A percentile compares a stretch with the other conserved stretches of the same genome.
Evolutionary conservation across 768 basidiomycete species (phyloP).

Genomic region (Phanerodontia chrysosporium): DNA sequence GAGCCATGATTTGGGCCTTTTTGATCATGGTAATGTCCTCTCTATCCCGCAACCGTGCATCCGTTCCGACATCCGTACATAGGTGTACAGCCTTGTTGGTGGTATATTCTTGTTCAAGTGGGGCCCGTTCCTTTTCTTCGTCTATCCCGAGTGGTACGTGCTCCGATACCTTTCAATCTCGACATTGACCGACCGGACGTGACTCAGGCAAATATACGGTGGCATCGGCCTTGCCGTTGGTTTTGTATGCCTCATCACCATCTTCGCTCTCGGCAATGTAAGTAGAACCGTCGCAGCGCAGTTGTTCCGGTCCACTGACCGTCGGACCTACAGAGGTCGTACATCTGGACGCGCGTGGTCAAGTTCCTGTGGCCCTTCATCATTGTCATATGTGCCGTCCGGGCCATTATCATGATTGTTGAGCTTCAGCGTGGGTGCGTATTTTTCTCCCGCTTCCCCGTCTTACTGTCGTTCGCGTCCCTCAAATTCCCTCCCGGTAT

Average conservation of each 20-base stretch:
- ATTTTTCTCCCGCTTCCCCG: conserved; percentile 19
- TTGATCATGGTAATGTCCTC: conserved; percentile 46
- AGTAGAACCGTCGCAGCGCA: conserved; percentile 27
- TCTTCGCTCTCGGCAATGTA: conserved; percentile 63
- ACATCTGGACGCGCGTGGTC: conserved; percentile 60
- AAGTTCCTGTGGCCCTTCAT: conserved; percentile 70
- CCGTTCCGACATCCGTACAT: conserved; percentile 2
- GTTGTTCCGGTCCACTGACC: conserved; percentile 8
- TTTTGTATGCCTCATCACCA: conserved; percentile 45
- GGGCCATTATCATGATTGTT: conserved; percentile 71
- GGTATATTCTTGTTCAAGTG: conserved; percentile 57
- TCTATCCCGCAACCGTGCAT: not conserved
- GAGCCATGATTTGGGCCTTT: conserved; percentile 68
- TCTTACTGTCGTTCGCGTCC: not conserved
- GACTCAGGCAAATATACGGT: conserved; percentile 63
- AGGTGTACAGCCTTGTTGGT: conserved; percentile 66
- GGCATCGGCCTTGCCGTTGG: conserved; percentile 56
- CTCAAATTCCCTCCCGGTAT: not conserved
- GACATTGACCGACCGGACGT: conserved; percentile 1
- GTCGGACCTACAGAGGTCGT: conserved; percentile 49
- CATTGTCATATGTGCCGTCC: conserved; percentile 58
- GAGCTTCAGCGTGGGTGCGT: conserved; percentile 65
- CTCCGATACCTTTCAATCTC: not conserved
- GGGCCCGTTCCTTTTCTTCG: conserved; percentile 64
- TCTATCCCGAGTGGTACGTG: conserved; percentile 59